A percentile compares a stretch with the other conserved stretches of the same genome.
These are phyloP conservation scores for Myriosclerotinia scirpicola DNA, from an alignment of 2,329 filamentous ascomycete genomes.

Conservation along the genomic window DNA sequence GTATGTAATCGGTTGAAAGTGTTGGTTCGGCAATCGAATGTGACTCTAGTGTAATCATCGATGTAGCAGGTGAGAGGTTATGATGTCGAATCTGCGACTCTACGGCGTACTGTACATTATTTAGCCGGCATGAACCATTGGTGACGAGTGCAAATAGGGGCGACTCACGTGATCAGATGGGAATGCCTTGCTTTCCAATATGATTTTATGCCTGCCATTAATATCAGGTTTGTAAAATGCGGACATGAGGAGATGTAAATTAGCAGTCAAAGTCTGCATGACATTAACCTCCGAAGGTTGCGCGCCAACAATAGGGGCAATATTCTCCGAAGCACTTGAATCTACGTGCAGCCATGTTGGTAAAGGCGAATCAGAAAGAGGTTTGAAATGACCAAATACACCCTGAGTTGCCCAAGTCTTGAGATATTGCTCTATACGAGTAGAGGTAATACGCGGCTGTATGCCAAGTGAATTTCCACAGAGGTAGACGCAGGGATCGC, in stretches of 20 bases:
- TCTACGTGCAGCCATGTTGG: slow-evolving; percentile 71
- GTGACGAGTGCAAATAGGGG: slow-evolving; percentile 16
- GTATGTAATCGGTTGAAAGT: slow-evolving; percentile 65
- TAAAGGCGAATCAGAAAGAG: slow-evolving; percentile 60
- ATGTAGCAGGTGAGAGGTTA: slow-evolving; percentile 59
- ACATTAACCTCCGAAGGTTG: slow-evolving; percentile 67
- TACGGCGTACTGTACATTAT: slow-evolving; percentile 62
- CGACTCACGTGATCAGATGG: slow-evolving; percentile 74
- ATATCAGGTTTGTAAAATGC: slow-evolving; percentile 73
- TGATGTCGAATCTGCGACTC: slow-evolving; percentile 74
- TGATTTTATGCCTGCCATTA: slow-evolving; percentile 64
- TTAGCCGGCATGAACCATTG: slow-evolving; percentile 26
- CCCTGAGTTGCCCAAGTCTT: slow-evolving; percentile 74
- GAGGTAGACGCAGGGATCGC: slow-evolving; percentile 57
- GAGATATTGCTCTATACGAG: slow-evolving; percentile 68
- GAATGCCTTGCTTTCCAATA: slow-evolving; percentile 78
- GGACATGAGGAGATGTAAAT: slow-evolving; percentile 74
- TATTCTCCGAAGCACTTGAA: slow-evolving; percentile 61
- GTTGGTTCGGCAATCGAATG: slow-evolving; percentile 50
- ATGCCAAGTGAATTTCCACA: slow-evolving; percentile 79
- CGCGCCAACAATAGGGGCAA: slow-evolving; percentile 72
- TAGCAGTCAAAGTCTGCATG: slow-evolving; percentile 78
- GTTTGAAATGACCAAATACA: slow-evolving; percentile 74
- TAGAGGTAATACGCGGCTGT: slow-evolving; percentile 64
- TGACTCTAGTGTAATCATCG: slow-evolving; percentile 68